Evolutionary conservation across 1,284 basidiomycete genomes (phyloP).

Genomic region (Meripilus lineatus): DNA sequence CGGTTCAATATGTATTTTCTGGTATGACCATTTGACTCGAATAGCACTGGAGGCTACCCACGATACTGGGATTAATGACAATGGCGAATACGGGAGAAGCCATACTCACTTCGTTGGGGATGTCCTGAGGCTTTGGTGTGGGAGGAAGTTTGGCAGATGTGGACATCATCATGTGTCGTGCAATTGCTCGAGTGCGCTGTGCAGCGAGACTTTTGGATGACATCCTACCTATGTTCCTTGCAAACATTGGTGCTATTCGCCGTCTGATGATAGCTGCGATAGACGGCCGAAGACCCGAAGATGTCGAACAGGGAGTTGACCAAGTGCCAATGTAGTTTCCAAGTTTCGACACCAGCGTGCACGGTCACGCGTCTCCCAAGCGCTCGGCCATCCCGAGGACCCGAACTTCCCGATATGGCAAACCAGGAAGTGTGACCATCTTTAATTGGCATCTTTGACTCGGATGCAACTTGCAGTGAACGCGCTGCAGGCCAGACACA

Average conservation of each 20-base stretch:
- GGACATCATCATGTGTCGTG: slow-evolving; percentile 54
- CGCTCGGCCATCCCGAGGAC: no score
- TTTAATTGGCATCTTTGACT: no score
- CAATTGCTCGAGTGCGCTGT: slow-evolving; percentile 50
- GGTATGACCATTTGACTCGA: slow-evolving; percentile 60
- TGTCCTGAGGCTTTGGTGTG: slow-evolving; percentile 8
- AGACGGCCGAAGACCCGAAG: no score
- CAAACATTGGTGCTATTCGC: slow-evolving; percentile 18
- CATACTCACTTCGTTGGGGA: slow-evolving; percentile 11
- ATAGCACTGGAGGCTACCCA: slow-evolving; percentile 54
- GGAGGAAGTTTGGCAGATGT: slow-evolving; percentile 21
- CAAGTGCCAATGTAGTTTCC: no score
- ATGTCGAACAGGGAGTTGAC: no score
- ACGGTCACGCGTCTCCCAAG: no score
- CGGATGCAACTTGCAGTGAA: no score
- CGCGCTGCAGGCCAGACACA: no score
- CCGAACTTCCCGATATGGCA: no score
- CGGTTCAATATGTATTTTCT: slow-evolving; percentile 81
- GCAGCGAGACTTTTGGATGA: slow-evolving; percentile 33
- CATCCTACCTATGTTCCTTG: slow-evolving; percentile 35
- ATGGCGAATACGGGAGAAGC: slow-evolving; percentile 8
- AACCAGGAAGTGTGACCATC: no score
- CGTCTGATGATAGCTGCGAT: no score
- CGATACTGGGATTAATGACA: slow-evolving; percentile 3
- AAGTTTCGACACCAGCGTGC: no score